Evolutionary conservation across 345 rosid genomes (phyloP), one percentile per base, ranked within the genome.

Genomic region (Acer saccharum): DNA sequence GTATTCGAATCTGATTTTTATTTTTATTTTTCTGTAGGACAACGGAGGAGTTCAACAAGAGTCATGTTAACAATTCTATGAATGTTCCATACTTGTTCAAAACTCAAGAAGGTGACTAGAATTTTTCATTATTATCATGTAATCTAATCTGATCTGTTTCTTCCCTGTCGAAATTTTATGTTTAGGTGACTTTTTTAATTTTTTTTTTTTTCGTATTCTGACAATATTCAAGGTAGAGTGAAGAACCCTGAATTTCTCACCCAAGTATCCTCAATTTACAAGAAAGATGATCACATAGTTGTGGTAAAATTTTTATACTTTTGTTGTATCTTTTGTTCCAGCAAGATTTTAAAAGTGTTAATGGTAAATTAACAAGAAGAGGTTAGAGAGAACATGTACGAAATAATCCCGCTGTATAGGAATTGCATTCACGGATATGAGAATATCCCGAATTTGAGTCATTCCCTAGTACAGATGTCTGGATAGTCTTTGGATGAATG

Each of bases 31-130:
- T 46, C 13, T 46, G 50, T 58, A 87, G 90, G 76, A 88, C 89
- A 32, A 67, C 71, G 50, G 90, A 84, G 84, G 94, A 90, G 77
- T 90, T 80, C 68, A 63, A 57, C 6, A 86, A 84, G 82, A 78
- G 89, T 27, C 92, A 87, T 50, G 71, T 82, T 46, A 86, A 84
- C 21, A 81, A 81, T 63, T 92, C 90, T 9, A 52, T 84, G 75
- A 86, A 87, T 73, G 85, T 86, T 80, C 90, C 92, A 61, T 86
- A 81, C 79, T 76, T 86, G 90, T 88, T 87, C 82, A 82, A 68
- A 54, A 81, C 90, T 10, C 81, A 76, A 64, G 88, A 84, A 82
- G 90, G 91, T 85, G 35, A 77, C 29, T 8, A 17, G 32, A n/a
- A 4, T 35, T 35, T 10, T 54, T 58, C 41, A 10, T n/a, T 61